Evolutionary conservation across 2,329 filamentous ascomycete species (phyloP).

Genomic region (Penicillium crustosum): DNA sequence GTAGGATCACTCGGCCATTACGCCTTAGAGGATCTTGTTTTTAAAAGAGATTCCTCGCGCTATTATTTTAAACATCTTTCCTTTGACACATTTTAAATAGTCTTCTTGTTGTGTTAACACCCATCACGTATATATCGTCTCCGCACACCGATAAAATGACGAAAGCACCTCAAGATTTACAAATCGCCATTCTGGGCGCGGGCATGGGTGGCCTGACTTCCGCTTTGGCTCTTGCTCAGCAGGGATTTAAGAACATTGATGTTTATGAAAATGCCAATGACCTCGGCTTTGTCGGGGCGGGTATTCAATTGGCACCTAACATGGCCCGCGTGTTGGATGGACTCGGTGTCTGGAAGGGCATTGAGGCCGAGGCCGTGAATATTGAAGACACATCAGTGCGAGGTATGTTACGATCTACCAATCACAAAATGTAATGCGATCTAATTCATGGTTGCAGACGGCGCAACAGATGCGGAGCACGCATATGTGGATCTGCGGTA

Average conservation of each 20-base stretch:
- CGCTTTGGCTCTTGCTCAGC: constrained; percentile 71
- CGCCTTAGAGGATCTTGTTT: not conserved
- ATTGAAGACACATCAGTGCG: constrained; percentile 71
- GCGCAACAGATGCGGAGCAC: constrained; percentile 67
- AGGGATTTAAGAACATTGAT: constrained; percentile 70
- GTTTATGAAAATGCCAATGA: constrained; percentile 72
- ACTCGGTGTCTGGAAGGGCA: constrained; percentile 70
- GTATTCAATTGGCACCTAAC: constrained; percentile 81
- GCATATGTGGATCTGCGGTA: constrained; percentile 69
- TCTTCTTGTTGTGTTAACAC: not conserved
- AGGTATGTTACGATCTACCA: constrained; percentile 44
- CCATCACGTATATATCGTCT: not conserved
- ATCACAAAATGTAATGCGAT: not conserved
- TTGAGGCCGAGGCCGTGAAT: constrained; percentile 69
- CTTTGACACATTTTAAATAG: not conserved
- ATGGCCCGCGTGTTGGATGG: constrained; percentile 73
- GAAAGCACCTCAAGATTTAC: constrained; percentile 34
- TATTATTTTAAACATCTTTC: not conserved
- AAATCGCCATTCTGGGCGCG: constrained; percentile 51
- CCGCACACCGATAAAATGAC: constrained; percentile 25
- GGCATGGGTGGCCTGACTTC: constrained; percentile 76
- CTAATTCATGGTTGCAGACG: constrained; percentile 47
- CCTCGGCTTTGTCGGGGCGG: constrained; percentile 79
- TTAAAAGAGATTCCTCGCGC: constrained; percentile 10
- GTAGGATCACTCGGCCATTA: constrained; percentile 9